Conservation (phyloP, 495 filamentous ascomycete genomes). For the Emericellopsis terricola region DNA sequence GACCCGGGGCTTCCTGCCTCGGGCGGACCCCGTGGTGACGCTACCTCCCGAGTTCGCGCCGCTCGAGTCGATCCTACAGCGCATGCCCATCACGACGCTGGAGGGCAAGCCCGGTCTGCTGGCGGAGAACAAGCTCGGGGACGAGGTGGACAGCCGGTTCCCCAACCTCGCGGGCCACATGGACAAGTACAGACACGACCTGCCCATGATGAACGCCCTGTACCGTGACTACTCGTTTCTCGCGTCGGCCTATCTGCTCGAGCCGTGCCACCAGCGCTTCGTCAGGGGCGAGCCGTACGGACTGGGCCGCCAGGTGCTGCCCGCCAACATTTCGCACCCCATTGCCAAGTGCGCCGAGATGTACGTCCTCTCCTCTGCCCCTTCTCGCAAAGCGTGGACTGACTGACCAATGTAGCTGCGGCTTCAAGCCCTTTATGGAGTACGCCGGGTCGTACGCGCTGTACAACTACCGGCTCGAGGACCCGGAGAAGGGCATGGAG, state of each 20-base stretch:
- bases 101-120: slow-evolving; percentile 61
- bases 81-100: slow-evolving; percentile 54
- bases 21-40: slow-evolving; percentile 37
- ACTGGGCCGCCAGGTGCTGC: slow-evolving; percentile 51
- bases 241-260: slow-evolving; percentile 74
- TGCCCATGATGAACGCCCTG: slow-evolving; percentile 60
- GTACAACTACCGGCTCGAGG: slow-evolving; percentile 65
- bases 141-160: slow-evolving; percentile 42
- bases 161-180: slow-evolving; percentile 57
- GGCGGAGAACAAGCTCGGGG: slow-evolving; percentile 50
- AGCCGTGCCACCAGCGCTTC: slow-evolving; percentile 73
- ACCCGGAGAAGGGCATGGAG: slow-evolving; percentile 44
- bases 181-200: slow-evolving; percentile 49
- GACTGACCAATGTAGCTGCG: slow-evolving; percentile 20
- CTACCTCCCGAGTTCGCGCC: slow-evolving; percentile 52
- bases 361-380: slow-evolving; percentile 26
- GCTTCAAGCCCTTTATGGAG: slow-evolving; percentile 83
- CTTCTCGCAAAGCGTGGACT: background rate
- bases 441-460: slow-evolving; percentile 84
- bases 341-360: slow-evolving; percentile 62
- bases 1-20: slow-evolving; percentile 60
- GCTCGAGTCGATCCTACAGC: slow-evolving; percentile 49
- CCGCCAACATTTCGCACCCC: slow-evolving; percentile 49
- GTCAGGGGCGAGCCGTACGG: slow-evolving; percentile 53
- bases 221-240: slow-evolving; percentile 86